Conservation (phyloP, 352 stramenopile species). For the Globisporangium abappressorium region DNA sequence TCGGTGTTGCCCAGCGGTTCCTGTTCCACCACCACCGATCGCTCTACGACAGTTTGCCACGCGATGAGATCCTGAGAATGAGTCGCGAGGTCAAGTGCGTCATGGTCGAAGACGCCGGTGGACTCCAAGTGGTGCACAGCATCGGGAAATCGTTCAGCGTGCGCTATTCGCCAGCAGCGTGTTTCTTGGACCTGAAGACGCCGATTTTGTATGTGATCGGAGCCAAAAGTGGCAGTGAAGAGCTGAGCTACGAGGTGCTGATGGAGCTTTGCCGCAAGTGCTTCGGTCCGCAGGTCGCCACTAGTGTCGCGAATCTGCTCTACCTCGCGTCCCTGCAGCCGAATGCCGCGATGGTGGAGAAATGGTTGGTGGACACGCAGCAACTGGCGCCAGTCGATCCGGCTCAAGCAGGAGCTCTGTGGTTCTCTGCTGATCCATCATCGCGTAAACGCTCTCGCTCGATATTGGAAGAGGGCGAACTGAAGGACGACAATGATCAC, state of each 20-base stretch:
- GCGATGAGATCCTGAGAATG: conserved; percentile 29
- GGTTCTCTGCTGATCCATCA: conserved; percentile 15
- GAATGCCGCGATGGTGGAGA: conserved; percentile 26
- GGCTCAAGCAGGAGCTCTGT: conserved; percentile 28
- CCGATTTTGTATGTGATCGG: conserved; percentile 37
- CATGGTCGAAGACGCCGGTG: conserved; percentile 37
- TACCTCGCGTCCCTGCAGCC: conserved; percentile 71
- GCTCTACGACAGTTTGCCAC: conserved; percentile 40
- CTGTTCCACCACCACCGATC: conserved; percentile 43
- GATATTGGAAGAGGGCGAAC: conserved; percentile 55
- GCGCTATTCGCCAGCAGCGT: conserved; percentile 25
- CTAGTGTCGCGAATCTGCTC: conserved; percentile 62
- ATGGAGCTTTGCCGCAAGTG: conserved; percentile 58
- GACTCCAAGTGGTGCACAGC: conserved; percentile 54
- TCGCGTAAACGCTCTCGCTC: conserved; percentile 12
- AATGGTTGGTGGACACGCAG: conserved; percentile 67
- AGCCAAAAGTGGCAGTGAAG: conserved; percentile 22
- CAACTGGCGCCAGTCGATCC: conserved; percentile 41
- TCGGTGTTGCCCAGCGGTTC: conserved; percentile 51
- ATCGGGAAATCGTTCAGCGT: conserved; percentile 38
- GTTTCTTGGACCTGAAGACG: conserved; percentile 42
- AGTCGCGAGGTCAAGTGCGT: conserved; percentile 31
- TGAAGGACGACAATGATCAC: conserved; percentile 32
- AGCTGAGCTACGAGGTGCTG: conserved; percentile 46
- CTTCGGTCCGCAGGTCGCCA: conserved; percentile 40